These are phyloP conservation scores for Epichloe sp. DNA, from an alignment of 2,329 filamentous ascomycete genomes.

Conservation along the genomic window DNA sequence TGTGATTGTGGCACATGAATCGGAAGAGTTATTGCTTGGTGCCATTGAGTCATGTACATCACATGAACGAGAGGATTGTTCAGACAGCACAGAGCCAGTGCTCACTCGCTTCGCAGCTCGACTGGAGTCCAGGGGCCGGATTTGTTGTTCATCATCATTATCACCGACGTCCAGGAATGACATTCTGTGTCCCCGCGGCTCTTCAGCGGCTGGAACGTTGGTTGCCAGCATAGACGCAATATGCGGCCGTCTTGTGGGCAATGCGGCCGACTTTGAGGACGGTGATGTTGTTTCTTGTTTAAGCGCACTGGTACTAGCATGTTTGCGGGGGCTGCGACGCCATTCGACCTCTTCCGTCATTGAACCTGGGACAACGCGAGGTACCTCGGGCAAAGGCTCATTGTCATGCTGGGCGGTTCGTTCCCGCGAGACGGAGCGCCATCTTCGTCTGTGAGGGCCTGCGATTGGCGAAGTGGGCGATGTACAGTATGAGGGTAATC, in stretches of 20 bases:
- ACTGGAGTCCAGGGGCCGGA: constrained; percentile 5
- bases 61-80: constrained; percentile 11
- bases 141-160: not conserved
- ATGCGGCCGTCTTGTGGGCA: not conserved
- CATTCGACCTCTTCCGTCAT: not conserved
- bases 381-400: not conserved
- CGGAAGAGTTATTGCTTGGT: constrained; percentile 13
- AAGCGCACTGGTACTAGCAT: constrained; percentile 3
- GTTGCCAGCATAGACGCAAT: constrained; percentile 3
- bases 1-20: constrained; percentile 13
- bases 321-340: constrained; percentile 2
- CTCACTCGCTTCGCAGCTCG: constrained; percentile 17
- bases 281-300: not conserved
- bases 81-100: constrained; percentile 15
- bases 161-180: constrained; percentile 5
- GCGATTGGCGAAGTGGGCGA: not conserved
- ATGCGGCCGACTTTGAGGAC: not conserved
- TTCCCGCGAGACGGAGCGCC: constrained; percentile 1
- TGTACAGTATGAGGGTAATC: not conserved
- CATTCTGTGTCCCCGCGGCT: constrained; percentile 1
- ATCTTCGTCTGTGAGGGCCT: not conserved
- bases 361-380: not conserved
- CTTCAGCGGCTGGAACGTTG: not conserved
- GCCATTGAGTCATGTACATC: constrained; percentile 6
- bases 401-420: not conserved